phyloP scores from a whole-genome alignment of 306 rosid species.

The Sechiopsis laciniata region DNA sequence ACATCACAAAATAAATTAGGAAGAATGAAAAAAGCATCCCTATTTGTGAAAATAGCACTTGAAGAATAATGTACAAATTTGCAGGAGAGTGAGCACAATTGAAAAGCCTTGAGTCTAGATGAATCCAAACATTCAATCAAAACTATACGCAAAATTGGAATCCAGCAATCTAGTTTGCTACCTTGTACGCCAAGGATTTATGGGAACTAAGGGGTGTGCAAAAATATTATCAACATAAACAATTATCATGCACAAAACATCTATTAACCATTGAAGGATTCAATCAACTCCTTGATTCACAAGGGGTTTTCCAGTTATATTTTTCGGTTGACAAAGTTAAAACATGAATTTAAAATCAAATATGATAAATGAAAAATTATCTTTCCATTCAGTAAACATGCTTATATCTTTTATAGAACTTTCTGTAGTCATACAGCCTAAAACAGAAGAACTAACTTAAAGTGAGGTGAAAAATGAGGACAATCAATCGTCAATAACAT shows the following conservation, averaged over 20 bases:
- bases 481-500: neutral
- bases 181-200: neutral
- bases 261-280: neutral
- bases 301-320: neutral
- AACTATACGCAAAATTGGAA: neutral
- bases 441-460: neutral
- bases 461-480: neutral
- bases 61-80: neutral
- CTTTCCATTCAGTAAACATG: neutral
- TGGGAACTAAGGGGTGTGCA: neutral
- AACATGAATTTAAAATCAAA: neutral
- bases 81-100: neutral
- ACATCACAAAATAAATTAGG: neutral
- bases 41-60: neutral
- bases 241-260: neutral
- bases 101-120: neutral
- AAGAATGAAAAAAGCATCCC: constrained; percentile 1
- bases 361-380: constrained; percentile 2
- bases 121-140: neutral
- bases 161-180: neutral
- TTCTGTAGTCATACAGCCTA: neutral
- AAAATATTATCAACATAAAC: neutral
- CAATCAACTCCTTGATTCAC: neutral
- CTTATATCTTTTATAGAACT: neutral
- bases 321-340: neutral